A percentile compares a stretch with the other conserved stretches of the same genome.
These are phyloP conservation scores for Hymenoscyphus fructigenus DNA, from an alignment of 2,329 filamentous ascomycete genomes.

Conservation along the genomic window DNA sequence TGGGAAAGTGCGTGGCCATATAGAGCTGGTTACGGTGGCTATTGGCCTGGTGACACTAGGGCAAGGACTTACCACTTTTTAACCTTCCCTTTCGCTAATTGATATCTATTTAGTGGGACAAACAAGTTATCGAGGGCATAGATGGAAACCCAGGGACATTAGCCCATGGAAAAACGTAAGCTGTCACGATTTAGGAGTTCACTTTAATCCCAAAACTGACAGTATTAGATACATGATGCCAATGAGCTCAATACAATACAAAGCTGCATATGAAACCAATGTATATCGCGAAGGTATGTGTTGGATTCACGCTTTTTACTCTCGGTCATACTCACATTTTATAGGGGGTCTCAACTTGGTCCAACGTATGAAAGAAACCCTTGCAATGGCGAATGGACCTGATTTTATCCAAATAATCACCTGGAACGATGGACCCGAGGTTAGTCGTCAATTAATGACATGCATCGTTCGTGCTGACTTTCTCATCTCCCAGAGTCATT, in stretches of 20 bases:
- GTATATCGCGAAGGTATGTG: constrained; percentile 10
- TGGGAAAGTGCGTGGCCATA: constrained; percentile 42
- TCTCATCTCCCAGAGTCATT: constrained; percentile 29
- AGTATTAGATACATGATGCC: background rate
- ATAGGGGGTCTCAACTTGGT: constrained; percentile 38
- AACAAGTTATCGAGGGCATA: background rate
- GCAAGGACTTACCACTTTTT: constrained; percentile 1
- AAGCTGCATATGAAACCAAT: constrained; percentile 17
- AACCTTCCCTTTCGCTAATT: constrained; percentile 19
- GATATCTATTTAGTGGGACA: background rate
- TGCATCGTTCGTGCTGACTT: background rate
- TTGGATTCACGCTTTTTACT: constrained; percentile 13
- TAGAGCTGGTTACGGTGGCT: constrained; percentile 31
- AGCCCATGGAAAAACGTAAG: background rate
- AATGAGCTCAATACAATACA: constrained; percentile 21
- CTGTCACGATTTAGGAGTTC: background rate
- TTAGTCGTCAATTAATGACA: background rate
- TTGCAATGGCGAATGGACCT: constrained; percentile 31
- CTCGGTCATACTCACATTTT: constrained; percentile 36
- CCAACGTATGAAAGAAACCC: constrained; percentile 39
- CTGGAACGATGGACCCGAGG: constrained; percentile 40
- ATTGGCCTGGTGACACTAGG: constrained; percentile 20
- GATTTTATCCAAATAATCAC: constrained; percentile 39
- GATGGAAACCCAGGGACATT: background rate
- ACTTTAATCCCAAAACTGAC: background rate